Evolutionary conservation across 2,329 filamentous ascomycete species (phyloP).

Genomic region (Botrytis deweyae): DNA sequence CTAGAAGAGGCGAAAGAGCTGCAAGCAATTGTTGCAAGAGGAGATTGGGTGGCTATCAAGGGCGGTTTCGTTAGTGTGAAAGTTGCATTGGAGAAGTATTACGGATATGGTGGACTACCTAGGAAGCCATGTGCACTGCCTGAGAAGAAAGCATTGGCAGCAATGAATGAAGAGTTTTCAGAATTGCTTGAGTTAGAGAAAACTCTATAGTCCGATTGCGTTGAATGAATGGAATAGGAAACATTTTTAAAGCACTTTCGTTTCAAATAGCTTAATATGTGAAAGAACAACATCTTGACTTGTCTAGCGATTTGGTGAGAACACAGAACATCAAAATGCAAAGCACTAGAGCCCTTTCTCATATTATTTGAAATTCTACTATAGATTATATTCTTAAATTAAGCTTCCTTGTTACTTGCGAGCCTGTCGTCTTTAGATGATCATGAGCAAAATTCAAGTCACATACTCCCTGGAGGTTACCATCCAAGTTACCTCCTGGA

Average conservation of each 20-base stretch:
- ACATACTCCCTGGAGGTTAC: background rate
- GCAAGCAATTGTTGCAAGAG: constrained; percentile 60
- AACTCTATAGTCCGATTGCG: background rate
- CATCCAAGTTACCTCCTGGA: background rate
- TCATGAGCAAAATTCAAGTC: background rate
- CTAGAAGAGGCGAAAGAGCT: constrained; percentile 57
- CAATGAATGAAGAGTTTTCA: constrained; percentile 7
- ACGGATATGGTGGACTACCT: constrained; percentile 60
- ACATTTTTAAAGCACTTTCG: background rate
- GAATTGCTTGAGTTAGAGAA: constrained; percentile 12
- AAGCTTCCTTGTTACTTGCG: background rate
- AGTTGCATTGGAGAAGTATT: constrained; percentile 56
- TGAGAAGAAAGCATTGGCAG: background rate
- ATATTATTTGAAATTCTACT: background rate
- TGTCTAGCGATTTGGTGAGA: background rate
- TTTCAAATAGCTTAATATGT: background rate
- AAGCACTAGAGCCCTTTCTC: background rate
- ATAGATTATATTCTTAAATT: background rate
- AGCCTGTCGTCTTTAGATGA: background rate
- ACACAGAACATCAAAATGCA: background rate
- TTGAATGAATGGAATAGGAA: background rate
- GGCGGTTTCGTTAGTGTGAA: constrained; percentile 67
- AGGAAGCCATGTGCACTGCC: constrained; percentile 48
- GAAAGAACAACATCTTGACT: background rate
- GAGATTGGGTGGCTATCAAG: constrained; percentile 66